A percentile compares a stretch with the other conserved stretches of the same genome.
Evolutionary conservation across 2,329 filamentous ascomycete genomes (phyloP).

Genomic region (Phoma herbarum): DNA sequence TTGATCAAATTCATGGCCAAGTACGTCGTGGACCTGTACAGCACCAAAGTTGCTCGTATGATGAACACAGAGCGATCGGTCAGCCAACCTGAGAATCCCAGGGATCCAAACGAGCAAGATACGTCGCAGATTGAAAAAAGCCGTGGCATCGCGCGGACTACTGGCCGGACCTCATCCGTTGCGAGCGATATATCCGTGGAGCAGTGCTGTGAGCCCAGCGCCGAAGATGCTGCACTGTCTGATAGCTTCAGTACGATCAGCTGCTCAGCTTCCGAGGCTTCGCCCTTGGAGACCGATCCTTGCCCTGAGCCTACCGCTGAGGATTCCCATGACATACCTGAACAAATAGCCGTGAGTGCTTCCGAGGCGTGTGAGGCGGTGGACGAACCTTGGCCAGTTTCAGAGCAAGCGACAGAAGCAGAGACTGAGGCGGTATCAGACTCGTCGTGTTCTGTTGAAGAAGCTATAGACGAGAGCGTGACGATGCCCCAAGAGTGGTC

Average conservation of each 20-base stretch:
- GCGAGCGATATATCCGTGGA: neutral
- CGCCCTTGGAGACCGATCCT: too few species aligned
- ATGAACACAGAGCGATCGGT: neutral
- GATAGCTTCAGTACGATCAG: conserved; percentile 1
- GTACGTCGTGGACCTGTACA: neutral
- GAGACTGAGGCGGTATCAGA: neutral
- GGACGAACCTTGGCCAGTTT: too few species aligned
- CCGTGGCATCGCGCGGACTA: neutral
- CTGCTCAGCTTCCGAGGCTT: neutral
- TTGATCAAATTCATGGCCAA: neutral
- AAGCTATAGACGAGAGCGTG: neutral
- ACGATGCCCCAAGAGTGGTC: neutral
- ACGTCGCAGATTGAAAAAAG: neutral
- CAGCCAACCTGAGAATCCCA: neutral
- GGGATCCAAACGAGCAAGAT: neutral
- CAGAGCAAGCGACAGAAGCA: too few species aligned
- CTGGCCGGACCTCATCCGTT: neutral
- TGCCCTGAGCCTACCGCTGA: too few species aligned
- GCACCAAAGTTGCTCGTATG: neutral
- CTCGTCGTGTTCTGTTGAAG: neutral
- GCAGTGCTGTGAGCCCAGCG: neutral
- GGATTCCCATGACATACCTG: too few species aligned
- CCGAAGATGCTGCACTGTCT: neutral
- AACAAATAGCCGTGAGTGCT: too few species aligned
- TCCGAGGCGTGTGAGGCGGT: too few species aligned